Base-by-base conservation (phyloP, 129 eudicot species). In the Heracleum sosnowskyi region DNA sequence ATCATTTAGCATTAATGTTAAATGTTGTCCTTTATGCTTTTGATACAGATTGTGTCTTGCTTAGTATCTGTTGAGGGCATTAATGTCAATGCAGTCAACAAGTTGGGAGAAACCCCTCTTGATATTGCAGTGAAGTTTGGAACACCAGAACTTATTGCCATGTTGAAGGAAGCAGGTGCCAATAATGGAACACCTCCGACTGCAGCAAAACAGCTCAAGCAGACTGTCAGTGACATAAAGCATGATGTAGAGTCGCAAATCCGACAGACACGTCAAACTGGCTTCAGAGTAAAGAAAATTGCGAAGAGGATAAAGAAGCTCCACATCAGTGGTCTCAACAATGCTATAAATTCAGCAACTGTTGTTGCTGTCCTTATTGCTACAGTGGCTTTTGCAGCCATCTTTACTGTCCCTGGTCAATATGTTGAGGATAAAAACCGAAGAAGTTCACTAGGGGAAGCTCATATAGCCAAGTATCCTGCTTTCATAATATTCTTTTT, bases 381-480 rank as follows among this genome's bases (percentile, higher is more conserved):
- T 1, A 91, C 93, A 95, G 97, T 93, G 16, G 98, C 98, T n/a
- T 93, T 93, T 74, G 98, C 98, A 5, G 98, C 97, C 78, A 93
- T 93, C 45, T 93, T 91, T 76, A 92, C 90, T 7, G 93, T 93
- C 5, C 98, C 98, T 2, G 98, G 98, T 46, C 98, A 89, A 33
- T 91, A 93, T 36, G 95, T 83, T 37, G 90, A 89, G 78, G 76
- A 77, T 68, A 74, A 40, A 28, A 76, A 71, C 0, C 35, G 17
- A 24, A 93, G 90, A 34, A 68, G 31, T 78, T 63, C 96, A 10
- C 79, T 89, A 3, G 98, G 98, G 46, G 83, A 93, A 63, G 98
- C 98, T 44, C 75, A 89, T 73, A 88, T 93, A 49, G 98, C 98
- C 0, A 63, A 78, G 1, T 80, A 66, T 0, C 87, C 90, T 34